These are phyloP conservation scores for Pleurotus ostreatus DNA, from an alignment of 768 basidiomycete genomes.

Conservation along the genomic window DNA sequence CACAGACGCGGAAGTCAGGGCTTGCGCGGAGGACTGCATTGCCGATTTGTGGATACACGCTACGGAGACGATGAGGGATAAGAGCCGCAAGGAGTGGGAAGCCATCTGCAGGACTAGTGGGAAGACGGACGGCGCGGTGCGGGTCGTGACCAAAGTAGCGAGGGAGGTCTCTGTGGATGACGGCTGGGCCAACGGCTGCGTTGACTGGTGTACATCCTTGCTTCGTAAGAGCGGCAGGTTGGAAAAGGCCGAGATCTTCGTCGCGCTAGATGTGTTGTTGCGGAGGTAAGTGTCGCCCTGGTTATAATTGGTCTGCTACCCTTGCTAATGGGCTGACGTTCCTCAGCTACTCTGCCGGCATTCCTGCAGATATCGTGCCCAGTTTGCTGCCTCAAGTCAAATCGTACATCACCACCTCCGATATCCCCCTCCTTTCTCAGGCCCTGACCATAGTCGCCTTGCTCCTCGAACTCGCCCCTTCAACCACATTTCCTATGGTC, in stretches of 20 bases:
- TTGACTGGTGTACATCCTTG: conserved; percentile 73
- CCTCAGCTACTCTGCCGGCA: conserved; percentile 32
- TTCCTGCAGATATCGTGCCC: conserved; percentile 56
- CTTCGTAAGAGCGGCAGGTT: conserved; percentile 75
- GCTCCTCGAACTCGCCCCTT: conserved; percentile 65
- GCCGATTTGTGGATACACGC: conserved; percentile 89
- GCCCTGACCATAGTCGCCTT: conserved; percentile 62
- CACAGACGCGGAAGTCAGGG: conserved; percentile 88
- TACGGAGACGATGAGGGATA: conserved; percentile 61
- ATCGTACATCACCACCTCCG: conserved; percentile 66
- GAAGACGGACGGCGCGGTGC: conserved; percentile 72
- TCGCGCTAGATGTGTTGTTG: conserved; percentile 68
- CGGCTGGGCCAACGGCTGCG: conserved; percentile 76
- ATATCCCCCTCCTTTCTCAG: conserved; percentile 77
- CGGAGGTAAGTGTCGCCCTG: conserved; percentile 42
- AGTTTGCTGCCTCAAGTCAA: conserved; percentile 72
- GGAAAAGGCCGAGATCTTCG: conserved; percentile 79
- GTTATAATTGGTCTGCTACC: neutral
- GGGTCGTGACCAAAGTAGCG: conserved; percentile 82
- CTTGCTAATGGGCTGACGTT: neutral
- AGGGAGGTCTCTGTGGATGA: conserved; percentile 65
- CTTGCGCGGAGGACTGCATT: conserved; percentile 75
- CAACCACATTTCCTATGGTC: conserved; percentile 67
- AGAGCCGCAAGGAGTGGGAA: conserved; percentile 77
- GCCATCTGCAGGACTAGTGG: conserved; percentile 68